Percentiles rank a stretch among this genome's conserved stretches.
phyloP scores from a whole-genome alignment of 2,329 filamentous ascomycete genomes.

The Diaporthe citri region DNA sequence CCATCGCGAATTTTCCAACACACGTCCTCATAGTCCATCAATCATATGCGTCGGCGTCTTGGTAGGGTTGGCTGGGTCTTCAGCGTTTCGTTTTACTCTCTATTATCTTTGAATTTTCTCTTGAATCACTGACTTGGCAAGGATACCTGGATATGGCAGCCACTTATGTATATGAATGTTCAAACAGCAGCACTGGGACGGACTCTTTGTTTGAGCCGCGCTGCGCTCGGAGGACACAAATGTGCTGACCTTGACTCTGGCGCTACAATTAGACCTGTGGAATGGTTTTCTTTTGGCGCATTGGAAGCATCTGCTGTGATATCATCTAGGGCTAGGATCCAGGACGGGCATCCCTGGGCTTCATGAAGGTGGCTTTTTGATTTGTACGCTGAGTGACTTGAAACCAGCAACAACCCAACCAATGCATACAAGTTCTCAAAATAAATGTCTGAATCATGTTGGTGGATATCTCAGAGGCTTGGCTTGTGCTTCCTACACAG shows the following conservation, averaged over 20 bases:
- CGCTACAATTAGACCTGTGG: slow-evolving; percentile 12
- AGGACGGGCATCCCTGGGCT: background rate
- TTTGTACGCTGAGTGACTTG: slow-evolving; percentile 3
- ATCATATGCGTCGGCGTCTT: slow-evolving; percentile 29
- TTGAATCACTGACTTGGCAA: background rate
- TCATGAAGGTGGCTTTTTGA: background rate
- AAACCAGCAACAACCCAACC: background rate
- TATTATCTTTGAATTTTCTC: background rate
- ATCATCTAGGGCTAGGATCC: background rate
- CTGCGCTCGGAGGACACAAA: background rate
- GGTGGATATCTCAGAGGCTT: background rate
- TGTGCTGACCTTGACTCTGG: background rate
- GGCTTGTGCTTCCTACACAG: background rate
- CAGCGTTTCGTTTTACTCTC: background rate
- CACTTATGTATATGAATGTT: background rate
- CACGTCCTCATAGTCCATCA: background rate
- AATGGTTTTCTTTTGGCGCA: slow-evolving; percentile 11
- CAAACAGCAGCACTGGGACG: background rate
- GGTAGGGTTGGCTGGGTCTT: background rate
- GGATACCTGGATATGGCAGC: slow-evolving; percentile 25
- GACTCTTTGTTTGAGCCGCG: background rate
- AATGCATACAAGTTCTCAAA: slow-evolving; percentile 5
- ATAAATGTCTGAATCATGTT: background rate
- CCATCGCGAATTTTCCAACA: slow-evolving; percentile 15
- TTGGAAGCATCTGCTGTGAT: slow-evolving; percentile 1